Conservation (phyloP, 257 asterid species). For the Lantana camara region DNA sequence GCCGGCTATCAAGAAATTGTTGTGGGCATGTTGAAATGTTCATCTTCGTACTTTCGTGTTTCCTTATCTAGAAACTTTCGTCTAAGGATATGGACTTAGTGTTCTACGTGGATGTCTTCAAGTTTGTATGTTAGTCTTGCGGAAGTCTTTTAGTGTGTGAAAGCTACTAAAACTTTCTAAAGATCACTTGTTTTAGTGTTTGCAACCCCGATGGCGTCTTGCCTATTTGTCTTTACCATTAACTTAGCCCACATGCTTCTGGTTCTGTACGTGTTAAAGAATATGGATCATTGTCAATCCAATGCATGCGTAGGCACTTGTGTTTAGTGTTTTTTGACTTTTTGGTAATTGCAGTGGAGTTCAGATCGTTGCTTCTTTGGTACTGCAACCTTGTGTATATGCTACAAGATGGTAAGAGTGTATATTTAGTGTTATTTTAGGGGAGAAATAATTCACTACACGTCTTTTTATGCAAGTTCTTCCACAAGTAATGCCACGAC, state of each 20-base stretch:
- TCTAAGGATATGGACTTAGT: not conserved
- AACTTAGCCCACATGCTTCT: not conserved
- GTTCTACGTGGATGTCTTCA: not conserved
- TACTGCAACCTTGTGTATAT: too few species aligned
- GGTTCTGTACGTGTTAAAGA: not conserved
- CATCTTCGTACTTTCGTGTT: not conserved
- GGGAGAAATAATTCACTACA: too few species aligned
- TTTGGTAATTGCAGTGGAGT: too few species aligned
- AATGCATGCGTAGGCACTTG: not conserved
- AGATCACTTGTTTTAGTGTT: not conserved
- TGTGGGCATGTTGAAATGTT: not conserved
- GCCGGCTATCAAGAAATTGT: not conserved
- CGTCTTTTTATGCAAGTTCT: too few species aligned
- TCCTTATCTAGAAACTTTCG: not conserved
- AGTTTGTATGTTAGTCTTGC: conserved; percentile 1
- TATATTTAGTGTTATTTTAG: too few species aligned
- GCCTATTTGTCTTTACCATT: not conserved
- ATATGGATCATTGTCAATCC: not conserved
- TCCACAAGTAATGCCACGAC: too few species aligned
- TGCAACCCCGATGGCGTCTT: not conserved
- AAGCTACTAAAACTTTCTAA: not conserved
- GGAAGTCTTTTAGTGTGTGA: not conserved
- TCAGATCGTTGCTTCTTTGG: too few species aligned
- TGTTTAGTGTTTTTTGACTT: too few species aligned
- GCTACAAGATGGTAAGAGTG: too few species aligned